Percentiles rank a stretch among this genome's conserved stretches.
Conservation (phyloP, 495 filamentous ascomycete genomes). For the Xylaria acuta region DNA sequence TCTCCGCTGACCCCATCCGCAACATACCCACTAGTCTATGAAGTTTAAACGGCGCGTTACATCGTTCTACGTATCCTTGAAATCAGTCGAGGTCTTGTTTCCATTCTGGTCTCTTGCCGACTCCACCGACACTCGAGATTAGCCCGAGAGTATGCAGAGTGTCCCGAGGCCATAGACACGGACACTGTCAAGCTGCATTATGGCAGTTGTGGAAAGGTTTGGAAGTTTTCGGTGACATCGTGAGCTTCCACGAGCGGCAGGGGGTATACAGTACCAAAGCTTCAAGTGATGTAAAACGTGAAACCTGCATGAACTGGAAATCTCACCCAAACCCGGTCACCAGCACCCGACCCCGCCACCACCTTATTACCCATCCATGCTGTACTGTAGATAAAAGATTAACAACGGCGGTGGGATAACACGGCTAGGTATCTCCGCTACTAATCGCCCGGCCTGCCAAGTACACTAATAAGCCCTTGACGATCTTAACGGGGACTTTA, state of each 20-base stretch:
- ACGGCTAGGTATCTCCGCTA: neutral
- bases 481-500: slow-evolving; percentile 14
- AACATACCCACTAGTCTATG: neutral
- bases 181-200: neutral
- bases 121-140: slow-evolving; percentile 13
- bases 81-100: slow-evolving; percentile 10
- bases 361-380: neutral
- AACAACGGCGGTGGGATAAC: slow-evolving; percentile 6
- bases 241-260: slow-evolving; percentile 2
- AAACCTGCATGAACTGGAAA: slow-evolving; percentile 27
- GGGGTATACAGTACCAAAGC: slow-evolving; percentile 8
- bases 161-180: slow-evolving; percentile 28
- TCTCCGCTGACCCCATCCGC: slow-evolving; percentile 10
- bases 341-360: slow-evolving; percentile 5
- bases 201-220: slow-evolving; percentile 16
- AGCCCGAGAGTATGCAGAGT: slow-evolving; percentile 12
- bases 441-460: slow-evolving; percentile 9
- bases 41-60: slow-evolving; percentile 22
- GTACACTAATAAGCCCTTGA: slow-evolving; percentile 2
- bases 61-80: slow-evolving; percentile 21
- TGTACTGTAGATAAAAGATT: neutral
- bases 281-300: neutral
- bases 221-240: slow-evolving; percentile 28
- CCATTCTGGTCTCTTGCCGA: slow-evolving; percentile 11
- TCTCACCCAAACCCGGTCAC: slow-evolving; percentile 16